These are phyloP conservation scores for Hordeum pubiflorum DNA, from an alignment of 202 grass and related monocot species.

Conservation along the genomic window DNA sequence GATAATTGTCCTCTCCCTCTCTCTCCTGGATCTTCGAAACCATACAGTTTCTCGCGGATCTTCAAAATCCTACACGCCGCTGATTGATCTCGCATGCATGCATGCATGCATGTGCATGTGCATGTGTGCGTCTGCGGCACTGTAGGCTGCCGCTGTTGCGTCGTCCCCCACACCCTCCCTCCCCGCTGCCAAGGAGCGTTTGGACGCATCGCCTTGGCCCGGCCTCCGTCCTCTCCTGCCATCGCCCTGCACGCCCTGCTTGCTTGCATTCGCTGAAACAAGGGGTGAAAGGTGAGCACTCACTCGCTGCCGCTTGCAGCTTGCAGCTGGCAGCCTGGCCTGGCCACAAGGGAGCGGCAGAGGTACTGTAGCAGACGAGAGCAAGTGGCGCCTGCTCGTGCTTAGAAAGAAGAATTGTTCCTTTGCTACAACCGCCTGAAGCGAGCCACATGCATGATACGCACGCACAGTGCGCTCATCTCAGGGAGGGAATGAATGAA, in stretches of 20 bases:
- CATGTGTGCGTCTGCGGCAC: background rate
- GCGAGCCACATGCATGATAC: background rate
- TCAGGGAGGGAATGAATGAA: background rate
- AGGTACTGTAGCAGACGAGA: background rate
- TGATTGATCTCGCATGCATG: background rate
- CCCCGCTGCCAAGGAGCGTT: slow-evolving; percentile 7
- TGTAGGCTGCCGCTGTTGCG: background rate
- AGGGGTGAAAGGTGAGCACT: background rate
- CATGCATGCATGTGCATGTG: background rate
- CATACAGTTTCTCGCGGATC: background rate
- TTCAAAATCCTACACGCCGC: background rate
- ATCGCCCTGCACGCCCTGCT: slow-evolving; percentile 1
- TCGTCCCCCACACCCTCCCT: slow-evolving; percentile 1
- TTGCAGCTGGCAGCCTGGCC: background rate
- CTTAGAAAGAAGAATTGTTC: slow-evolving; percentile 18
- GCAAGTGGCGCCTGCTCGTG: slow-evolving; percentile 12
- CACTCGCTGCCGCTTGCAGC: background rate
- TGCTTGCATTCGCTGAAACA: slow-evolving; percentile 20
- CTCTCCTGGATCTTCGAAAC: background rate
- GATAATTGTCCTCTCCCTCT: background rate
- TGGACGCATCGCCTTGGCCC: slow-evolving; percentile 31
- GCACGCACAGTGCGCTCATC: background rate
- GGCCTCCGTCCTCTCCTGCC: background rate
- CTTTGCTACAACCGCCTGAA: slow-evolving; percentile 14
- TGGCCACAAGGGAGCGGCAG: background rate